Percentiles rank a stretch among this genome's conserved stretches.
Evolutionary conservation across 1,284 basidiomycete genomes (phyloP).

Genomic region (Coniferiporia sulphurascens): DNA sequence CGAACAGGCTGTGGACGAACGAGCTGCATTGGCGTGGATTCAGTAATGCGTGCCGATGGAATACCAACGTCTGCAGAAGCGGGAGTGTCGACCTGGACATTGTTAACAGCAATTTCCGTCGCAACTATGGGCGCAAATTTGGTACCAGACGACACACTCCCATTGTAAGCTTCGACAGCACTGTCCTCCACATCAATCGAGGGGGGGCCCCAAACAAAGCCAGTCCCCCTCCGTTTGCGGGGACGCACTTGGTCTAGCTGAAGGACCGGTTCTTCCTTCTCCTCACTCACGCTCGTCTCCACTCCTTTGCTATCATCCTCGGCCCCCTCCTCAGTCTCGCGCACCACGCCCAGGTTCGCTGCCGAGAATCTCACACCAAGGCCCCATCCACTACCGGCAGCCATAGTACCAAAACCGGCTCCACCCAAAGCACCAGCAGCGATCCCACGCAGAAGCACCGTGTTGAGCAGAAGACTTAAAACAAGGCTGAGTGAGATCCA

Average conservation of each 20-base stretch:
- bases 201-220: constrained; percentile 7
- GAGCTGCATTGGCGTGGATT: constrained; percentile 20
- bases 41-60: neutral
- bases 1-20: constrained; percentile 18
- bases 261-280: neutral
- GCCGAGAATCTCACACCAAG: constrained; percentile 43
- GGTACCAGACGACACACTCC: no score
- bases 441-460: constrained; percentile 86
- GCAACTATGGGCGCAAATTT: no score
- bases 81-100: no score
- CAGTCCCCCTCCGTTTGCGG: constrained; percentile 6
- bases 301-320: constrained; percentile 4
- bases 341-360: constrained; percentile 23
- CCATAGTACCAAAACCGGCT: constrained; percentile 29
- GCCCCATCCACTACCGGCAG: constrained; percentile 19
- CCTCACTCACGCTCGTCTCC: neutral
- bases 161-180: no score
- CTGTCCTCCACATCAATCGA: no score
- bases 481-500: constrained; percentile 91
- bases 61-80: neutral
- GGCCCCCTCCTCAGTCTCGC: constrained; percentile 9
- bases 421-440: constrained; percentile 43
- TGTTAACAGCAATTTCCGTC: no score
- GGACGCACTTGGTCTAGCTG: neutral
- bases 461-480: constrained; percentile 88